phyloP scores from a whole-genome alignment of 176 grass and related monocot genomes.

The Cenchrus purpureus region DNA sequence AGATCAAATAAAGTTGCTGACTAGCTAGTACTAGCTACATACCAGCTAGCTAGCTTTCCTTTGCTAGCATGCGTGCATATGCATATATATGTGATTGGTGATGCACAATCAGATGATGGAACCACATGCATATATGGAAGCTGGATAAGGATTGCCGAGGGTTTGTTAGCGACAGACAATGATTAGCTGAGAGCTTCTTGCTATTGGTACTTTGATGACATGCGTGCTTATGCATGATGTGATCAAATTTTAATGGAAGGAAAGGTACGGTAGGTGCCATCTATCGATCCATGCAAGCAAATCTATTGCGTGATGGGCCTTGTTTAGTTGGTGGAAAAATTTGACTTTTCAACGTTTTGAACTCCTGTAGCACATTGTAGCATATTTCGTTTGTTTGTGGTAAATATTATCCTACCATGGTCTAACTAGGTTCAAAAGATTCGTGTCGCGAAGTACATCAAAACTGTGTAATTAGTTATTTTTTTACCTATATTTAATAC shows the following conservation, averaged over 20 bases:
- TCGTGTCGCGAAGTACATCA: too few species aligned
- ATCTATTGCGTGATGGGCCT: background rate
- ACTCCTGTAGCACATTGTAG: too few species aligned
- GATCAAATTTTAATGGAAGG: conserved; percentile 9
- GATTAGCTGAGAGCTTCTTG: conserved; percentile 19
- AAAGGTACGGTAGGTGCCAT: conserved; percentile 5
- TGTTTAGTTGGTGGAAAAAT: too few species aligned
- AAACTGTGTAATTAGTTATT: too few species aligned
- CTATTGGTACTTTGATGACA: conserved; percentile 26
- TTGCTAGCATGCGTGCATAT: conserved; percentile 31
- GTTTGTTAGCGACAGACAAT: conserved; percentile 18
- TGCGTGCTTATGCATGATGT: conserved; percentile 36
- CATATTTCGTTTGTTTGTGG: too few species aligned
- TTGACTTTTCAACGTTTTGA: too few species aligned
- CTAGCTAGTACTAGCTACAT: background rate
- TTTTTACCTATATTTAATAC: too few species aligned
- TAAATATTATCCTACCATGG: too few species aligned
- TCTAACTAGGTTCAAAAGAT: too few species aligned
- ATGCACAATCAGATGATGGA: conserved; percentile 25
- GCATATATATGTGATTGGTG: conserved; percentile 36
- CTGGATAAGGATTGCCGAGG: conserved; percentile 39
- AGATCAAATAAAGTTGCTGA: background rate
- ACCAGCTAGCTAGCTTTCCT: conserved; percentile 8
- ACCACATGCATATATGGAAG: conserved; percentile 1
- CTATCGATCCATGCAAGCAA: conserved; percentile 12